Percentiles rank a stretch among this genome's conserved stretches.
Conservation (phyloP, 495 filamentous ascomycete genomes). For the Poronia punctata region DNA sequence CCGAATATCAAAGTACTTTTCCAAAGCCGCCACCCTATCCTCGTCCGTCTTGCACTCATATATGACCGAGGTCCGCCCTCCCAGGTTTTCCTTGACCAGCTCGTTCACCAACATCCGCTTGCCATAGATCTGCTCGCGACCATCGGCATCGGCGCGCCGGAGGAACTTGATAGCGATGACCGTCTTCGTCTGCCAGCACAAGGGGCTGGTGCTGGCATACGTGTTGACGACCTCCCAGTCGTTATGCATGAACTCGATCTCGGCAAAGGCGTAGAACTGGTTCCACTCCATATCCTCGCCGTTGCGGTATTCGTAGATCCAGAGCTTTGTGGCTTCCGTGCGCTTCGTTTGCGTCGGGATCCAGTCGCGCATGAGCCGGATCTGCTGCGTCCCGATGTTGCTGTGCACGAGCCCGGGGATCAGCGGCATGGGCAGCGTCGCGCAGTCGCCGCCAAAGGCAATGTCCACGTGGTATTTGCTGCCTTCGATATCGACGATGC, state of each 20-base stretch:
- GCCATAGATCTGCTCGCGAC: constrained; percentile 43
- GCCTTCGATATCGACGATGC: constrained; percentile 39
- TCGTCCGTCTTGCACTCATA: constrained; percentile 41
- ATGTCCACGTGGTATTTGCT: constrained; percentile 52
- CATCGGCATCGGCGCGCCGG: constrained; percentile 24
- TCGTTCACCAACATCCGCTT: constrained; percentile 52
- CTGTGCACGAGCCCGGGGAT: constrained; percentile 33
- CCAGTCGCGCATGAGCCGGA: constrained; percentile 40
- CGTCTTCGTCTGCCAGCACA: constrained; percentile 42
- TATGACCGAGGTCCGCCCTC: constrained; percentile 48
- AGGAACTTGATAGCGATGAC: constrained; percentile 54
- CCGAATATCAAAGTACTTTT: constrained; percentile 49
- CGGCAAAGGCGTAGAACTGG: constrained; percentile 52
- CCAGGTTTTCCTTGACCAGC: constrained; percentile 52
- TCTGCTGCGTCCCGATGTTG: constrained; percentile 40
- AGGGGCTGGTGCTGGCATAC: constrained; percentile 39
- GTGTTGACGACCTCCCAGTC: constrained; percentile 58
- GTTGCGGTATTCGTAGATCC: constrained; percentile 58
- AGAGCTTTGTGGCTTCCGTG: constrained; percentile 39
- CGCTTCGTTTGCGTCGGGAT: constrained; percentile 40
- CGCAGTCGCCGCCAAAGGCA: constrained; percentile 57
- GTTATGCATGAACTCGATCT: constrained; percentile 52
- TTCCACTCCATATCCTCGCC: constrained; percentile 41
- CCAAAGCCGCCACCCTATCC: constrained; percentile 45
- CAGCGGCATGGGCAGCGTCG: constrained; percentile 48